These are phyloP conservation scores for Aspergillus niger DNA, from an alignment of 2,329 filamentous ascomycete species.

Conservation along the genomic window DNA sequence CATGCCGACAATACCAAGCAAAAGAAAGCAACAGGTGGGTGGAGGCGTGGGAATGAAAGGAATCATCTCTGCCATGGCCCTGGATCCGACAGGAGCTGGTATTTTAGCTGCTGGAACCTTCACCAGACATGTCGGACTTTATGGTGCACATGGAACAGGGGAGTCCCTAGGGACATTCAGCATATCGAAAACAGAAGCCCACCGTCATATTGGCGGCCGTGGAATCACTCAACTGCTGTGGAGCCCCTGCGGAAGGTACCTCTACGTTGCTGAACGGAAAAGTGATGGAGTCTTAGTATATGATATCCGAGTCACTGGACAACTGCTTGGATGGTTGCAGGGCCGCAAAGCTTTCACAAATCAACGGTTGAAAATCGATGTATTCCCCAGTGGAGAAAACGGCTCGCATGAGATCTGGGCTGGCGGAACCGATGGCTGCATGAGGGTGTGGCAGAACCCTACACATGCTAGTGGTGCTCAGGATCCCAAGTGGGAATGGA, in stretches of 20 bases:
- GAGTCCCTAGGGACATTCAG: conserved; percentile 55
- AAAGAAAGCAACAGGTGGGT: conserved; percentile 49
- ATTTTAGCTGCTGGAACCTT: conserved; percentile 61
- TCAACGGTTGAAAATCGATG: conserved; percentile 59
- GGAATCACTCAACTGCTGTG: conserved; percentile 60
- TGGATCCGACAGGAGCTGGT: conserved; percentile 46
- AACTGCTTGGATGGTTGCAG: conserved; percentile 53
- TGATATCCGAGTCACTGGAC: conserved; percentile 59
- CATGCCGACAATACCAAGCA: conserved; percentile 53
- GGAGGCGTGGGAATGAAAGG: conserved; percentile 57
- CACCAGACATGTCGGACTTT: conserved; percentile 58
- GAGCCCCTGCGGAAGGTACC: conserved; percentile 60
- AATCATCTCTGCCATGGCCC: conserved; percentile 54
- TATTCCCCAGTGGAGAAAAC: conserved; percentile 40
- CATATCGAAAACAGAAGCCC: conserved; percentile 43
- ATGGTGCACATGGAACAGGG: conserved; percentile 53
- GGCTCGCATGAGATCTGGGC: conserved; percentile 59
- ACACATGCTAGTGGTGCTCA: conserved; percentile 44
- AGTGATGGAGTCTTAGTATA: conserved; percentile 60
- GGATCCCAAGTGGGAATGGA: conserved; percentile 45
- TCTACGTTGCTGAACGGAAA: conserved; percentile 60
- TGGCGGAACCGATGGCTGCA: conserved; percentile 59
- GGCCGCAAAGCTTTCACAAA: conserved; percentile 52
- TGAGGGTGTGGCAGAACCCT: conserved; percentile 54
- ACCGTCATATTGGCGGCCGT: conserved; percentile 47